Conservation (phyloP, 2,329 filamentous ascomycete species). For the Teratosphaeriaceae sp. region DNA sequence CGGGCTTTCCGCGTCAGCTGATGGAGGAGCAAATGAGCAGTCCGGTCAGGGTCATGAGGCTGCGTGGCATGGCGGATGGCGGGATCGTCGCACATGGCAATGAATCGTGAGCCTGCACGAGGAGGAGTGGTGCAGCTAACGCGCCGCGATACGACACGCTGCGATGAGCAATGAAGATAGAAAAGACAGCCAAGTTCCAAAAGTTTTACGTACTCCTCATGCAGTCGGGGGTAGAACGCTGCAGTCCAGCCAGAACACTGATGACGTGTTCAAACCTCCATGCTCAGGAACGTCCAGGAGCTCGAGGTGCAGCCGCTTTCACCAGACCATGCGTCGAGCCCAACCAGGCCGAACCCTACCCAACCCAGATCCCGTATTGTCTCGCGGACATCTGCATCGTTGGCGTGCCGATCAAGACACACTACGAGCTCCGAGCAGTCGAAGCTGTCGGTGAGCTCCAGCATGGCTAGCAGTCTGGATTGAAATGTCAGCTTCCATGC, state of each 20-base stretch:
- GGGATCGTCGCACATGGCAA: neutral
- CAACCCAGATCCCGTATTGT: conserved; percentile 80
- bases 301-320: conserved; percentile 60
- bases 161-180: neutral
- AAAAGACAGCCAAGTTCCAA: neutral
- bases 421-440: conserved; percentile 71
- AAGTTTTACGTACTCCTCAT: neutral
- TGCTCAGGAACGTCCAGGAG: conserved; percentile 79
- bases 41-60: neutral
- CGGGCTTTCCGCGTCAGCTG: neutral
- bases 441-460: conserved; percentile 69
- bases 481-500: conserved; percentile 19
- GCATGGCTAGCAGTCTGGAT: conserved; percentile 73
- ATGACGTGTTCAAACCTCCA: conserved; percentile 60
- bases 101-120: neutral
- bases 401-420: conserved; percentile 68
- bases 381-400: conserved; percentile 55
- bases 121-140: neutral
- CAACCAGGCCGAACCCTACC: conserved; percentile 84
- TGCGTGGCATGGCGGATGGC: neutral
- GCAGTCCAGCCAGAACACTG: no score
- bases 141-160: neutral
- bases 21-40: neutral
- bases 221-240: no score
- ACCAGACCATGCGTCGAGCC: conserved; percentile 63